phyloP scores from a whole-genome alignment of 306 rosid species.

The Gleditsia sinensis region DNA sequence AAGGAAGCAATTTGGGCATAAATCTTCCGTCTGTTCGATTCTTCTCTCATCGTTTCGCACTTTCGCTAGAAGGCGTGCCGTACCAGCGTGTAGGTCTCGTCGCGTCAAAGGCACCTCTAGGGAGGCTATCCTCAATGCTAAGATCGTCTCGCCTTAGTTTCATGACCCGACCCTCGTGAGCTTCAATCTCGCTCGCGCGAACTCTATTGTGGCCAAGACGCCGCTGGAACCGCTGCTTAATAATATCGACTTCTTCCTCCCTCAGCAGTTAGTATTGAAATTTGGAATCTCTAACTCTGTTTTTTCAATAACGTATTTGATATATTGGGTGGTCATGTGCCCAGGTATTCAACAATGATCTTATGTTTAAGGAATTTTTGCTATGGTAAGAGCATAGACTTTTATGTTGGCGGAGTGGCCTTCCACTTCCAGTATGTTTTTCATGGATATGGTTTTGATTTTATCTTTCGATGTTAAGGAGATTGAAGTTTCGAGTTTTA shows the following conservation, averaged over 20 bases:
- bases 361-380: not conserved
- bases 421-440: too few species aligned
- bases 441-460: not conserved
- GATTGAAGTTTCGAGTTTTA: not conserved
- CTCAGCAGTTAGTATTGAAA: not conserved
- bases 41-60: too few species aligned
- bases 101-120: too few species aligned
- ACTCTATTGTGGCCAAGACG: conserved; percentile 43
- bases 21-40: not conserved
- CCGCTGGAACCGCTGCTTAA: not conserved
- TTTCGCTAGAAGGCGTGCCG: too few species aligned
- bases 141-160: too few species aligned
- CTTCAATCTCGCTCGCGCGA: too few species aligned
- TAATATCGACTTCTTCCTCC: not conserved
- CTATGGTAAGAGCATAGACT: not conserved
- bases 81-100: too few species aligned
- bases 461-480: not conserved
- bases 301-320: not conserved
- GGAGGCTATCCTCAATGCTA: too few species aligned
- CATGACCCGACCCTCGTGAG: too few species aligned
- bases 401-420: not conserved
- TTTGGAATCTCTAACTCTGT: not conserved
- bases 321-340: not conserved
- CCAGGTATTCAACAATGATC: not conserved
- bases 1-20: too few species aligned